Conservation (phyloP, 495 filamentous ascomycete genomes). For the Elaphomyces granulatus region DNA sequence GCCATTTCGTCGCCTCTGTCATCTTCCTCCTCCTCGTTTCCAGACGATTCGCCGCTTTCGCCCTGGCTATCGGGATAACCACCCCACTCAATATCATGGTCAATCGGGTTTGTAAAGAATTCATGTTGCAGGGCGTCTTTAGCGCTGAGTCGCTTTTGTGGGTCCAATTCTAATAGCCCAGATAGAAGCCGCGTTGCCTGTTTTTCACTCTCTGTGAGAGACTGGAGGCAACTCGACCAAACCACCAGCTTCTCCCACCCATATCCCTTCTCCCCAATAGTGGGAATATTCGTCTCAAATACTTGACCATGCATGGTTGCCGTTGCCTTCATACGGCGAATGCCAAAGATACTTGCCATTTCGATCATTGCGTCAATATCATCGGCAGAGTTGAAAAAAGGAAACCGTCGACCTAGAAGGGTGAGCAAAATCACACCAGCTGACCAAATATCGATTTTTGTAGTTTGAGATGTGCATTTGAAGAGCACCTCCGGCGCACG, state of each 20-base stretch:
- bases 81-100: conserved; percentile 35
- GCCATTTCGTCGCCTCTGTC: conserved; percentile 33
- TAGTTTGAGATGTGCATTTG: conserved; percentile 95
- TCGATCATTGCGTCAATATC: conserved; percentile 96
- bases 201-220: conserved; percentile 33
- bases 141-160: conserved; percentile 41
- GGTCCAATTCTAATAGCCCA: conserved; percentile 47
- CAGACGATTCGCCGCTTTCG: conserved; percentile 14
- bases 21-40: conserved; percentile 17
- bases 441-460: conserved; percentile 94
- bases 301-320: conserved; percentile 72
- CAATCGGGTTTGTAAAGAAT: conserved; percentile 44
- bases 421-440: conserved; percentile 89
- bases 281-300: conserved; percentile 84
- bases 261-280: conserved; percentile 71
- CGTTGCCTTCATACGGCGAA: conserved; percentile 61
- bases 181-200: conserved; percentile 45
- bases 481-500: conserved; percentile 92
- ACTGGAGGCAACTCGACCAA: conserved; percentile 57
- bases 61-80: conserved; percentile 29
- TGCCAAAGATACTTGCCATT: conserved; percentile 91
- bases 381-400: conserved; percentile 95
- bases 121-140: conserved; percentile 44
- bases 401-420: conserved; percentile 76
- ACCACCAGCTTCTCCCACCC: conserved; percentile 83